Base-by-base conservation (phyloP, 139 green algal species). In the Ettlia oleoabundans region DNA sequence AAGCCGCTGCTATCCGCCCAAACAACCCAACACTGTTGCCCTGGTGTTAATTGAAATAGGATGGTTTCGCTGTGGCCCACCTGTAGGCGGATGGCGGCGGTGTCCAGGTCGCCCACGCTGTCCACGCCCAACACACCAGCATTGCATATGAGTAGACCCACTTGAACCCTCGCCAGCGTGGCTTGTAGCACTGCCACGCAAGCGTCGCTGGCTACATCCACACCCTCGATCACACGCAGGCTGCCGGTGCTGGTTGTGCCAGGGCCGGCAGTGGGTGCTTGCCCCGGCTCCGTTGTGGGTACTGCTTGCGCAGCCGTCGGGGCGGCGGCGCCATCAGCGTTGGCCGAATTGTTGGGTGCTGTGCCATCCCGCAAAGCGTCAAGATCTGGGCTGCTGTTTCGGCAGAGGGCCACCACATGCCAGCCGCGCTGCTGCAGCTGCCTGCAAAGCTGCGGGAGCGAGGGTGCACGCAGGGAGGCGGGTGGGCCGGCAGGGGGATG, bases 101-200 rank as follows among this genome's bases (percentile, higher is more conserved):
- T 71, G 70, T 86, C 72, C 24, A 91, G 28, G 35, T 82, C 75
- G 0, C 58, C 37, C 35, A 91, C 62, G 4, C 53, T 80, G 63
- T 92, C 89, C 24, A 83, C 63, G 35, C 80, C 40, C 19, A 91
- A 85, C 2, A 86, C 52, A 8, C 90, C 90, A 6, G 90, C 90
- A 62, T 87, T 90, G 35, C 85, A 72, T 0, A 93, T 61, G 43
- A 93, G 80, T 47, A 91, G 38, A n/a, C 86, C 52, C 7, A 80
- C 70, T 30, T 40, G 70, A 9, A 53, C 37, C 2, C 37, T 35
- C 7, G 53, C 53, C 24, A 68, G 35, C 7, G 73, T 53, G 33
- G 37, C 43, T 35, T 73, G 26, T 63, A 77, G 35, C 62, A 77
- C 51, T 19, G 35, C 26, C 19, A 30, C 19, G 38, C 78, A 83